phyloP scores from a whole-genome alignment of 2,329 filamentous ascomycete genomes.

The Ceratocystis cacaofunesta region DNA sequence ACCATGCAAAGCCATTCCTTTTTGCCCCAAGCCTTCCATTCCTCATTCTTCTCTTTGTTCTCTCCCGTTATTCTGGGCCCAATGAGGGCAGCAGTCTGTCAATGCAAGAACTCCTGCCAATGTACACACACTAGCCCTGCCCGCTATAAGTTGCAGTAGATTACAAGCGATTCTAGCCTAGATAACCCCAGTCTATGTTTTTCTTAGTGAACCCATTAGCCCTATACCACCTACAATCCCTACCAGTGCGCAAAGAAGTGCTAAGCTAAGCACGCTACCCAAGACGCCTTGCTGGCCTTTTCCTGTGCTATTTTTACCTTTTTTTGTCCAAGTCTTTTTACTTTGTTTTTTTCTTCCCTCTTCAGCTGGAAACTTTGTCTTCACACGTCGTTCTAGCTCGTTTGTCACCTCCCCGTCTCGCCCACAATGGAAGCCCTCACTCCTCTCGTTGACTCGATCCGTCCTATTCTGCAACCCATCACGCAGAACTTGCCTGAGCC shows the following conservation, averaged over 20 bases:
- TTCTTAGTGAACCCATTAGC: neutral
- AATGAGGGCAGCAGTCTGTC: neutral
- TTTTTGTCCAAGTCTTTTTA: neutral
- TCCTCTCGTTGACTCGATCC: conserved; percentile 44
- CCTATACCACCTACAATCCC: neutral
- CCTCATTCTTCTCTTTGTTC: neutral
- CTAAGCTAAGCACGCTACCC: neutral
- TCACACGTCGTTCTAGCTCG: neutral
- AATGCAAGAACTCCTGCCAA: neutral
- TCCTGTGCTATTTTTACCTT: neutral
- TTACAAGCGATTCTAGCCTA: neutral
- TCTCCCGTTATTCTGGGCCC: neutral
- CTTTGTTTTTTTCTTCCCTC: neutral
- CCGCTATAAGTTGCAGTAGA: neutral
- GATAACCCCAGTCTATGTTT: no score
- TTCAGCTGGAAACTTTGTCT: neutral
- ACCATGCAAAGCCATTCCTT: conserved; percentile 1
- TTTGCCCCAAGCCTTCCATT: neutral
- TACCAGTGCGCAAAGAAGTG: neutral
- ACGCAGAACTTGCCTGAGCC: conserved; percentile 60
- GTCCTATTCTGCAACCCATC: conserved; percentile 49
- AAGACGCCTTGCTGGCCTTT: conserved; percentile 6
- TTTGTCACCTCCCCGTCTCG: neutral
- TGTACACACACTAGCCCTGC: neutral
- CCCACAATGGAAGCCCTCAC: conserved; percentile 15